phyloP scores from a whole-genome alignment of 1,284 basidiomycete genomes.

The Boletus semigastroideus region DNA sequence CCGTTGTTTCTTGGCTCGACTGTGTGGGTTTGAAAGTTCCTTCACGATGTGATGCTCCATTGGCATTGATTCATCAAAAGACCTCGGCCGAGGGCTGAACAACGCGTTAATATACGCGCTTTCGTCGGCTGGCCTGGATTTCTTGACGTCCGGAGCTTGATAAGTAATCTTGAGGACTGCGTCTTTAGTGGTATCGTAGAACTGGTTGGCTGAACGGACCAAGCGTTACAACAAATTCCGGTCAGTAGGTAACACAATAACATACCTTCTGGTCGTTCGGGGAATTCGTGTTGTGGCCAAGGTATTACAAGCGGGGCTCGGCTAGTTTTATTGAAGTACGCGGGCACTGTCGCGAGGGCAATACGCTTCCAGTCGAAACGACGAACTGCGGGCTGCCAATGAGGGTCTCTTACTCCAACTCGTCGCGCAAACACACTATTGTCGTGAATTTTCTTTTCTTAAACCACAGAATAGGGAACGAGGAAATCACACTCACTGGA shows the following conservation, averaged over 20 bases:
- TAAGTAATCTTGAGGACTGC: slow-evolving; percentile 67
- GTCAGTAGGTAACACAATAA: slow-evolving; percentile 3
- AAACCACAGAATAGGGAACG: slow-evolving; percentile 44
- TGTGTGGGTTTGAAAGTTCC: slow-evolving; percentile 77
- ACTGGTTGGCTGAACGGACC: slow-evolving; percentile 39
- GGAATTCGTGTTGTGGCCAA: slow-evolving; percentile 60
- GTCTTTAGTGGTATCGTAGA: slow-evolving; percentile 59
- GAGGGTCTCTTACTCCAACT: slow-evolving; percentile 55
- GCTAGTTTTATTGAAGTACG: slow-evolving; percentile 45
- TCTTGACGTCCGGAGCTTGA: slow-evolving; percentile 51
- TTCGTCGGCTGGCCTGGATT: slow-evolving; percentile 43
- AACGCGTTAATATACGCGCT: slow-evolving; percentile 59
- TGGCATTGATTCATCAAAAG: slow-evolving; percentile 52
- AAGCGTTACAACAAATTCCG: slow-evolving; percentile 9
- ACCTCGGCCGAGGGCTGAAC: slow-evolving; percentile 42
- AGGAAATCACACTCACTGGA: slow-evolving; percentile 40
- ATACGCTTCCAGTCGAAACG: slow-evolving; percentile 66
- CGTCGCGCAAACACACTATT: slow-evolving; percentile 74
- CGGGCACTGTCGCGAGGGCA: slow-evolving; percentile 62
- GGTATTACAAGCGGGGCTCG: slow-evolving; percentile 50
- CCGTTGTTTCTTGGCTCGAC: slow-evolving; percentile 73
- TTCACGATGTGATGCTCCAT: slow-evolving; percentile 63
- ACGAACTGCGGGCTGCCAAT: slow-evolving; percentile 51
- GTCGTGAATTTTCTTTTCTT: not conserved
- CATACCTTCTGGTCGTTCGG: slow-evolving; percentile 49